Evolutionary conservation across 148 eudicot genomes (phyloP).

Genomic region (Silene conica): DNA sequence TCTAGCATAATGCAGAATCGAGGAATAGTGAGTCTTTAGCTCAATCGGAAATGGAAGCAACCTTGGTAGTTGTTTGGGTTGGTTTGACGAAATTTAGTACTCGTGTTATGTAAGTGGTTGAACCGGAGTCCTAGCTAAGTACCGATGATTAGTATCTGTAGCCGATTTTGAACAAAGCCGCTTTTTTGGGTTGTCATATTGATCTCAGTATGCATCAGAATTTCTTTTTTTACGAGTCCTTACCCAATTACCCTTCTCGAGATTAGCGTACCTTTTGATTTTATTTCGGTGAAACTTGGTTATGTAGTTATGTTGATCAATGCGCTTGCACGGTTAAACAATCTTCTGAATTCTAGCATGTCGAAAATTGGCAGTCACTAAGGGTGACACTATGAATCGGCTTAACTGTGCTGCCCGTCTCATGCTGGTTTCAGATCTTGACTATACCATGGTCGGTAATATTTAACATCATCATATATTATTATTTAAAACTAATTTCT

Average conservation of each 20-base stretch:
- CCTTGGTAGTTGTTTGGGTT: no score
- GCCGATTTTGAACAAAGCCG: background rate
- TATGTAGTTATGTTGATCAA: background rate
- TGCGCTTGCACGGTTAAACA: background rate
- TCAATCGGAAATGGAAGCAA: no score
- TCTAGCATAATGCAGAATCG: no score
- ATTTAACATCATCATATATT: background rate
- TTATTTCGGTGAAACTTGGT: background rate
- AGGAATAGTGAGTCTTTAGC: background rate
- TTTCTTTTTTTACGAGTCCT: no score
- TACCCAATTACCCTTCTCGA: no score
- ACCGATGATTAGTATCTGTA: background rate
- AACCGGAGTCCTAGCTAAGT: background rate
- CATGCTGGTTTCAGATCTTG: conserved; percentile 73
- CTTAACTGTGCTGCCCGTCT: conserved; percentile 44
- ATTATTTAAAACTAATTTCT: background rate
- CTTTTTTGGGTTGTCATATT: no score
- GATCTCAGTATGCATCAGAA: background rate
- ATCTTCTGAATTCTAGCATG: background rate
- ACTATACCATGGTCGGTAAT: conserved; percentile 57
- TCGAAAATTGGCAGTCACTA: background rate
- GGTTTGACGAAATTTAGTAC: no score
- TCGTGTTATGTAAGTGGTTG: no score
- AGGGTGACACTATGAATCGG: conserved; percentile 39
- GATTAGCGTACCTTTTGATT: background rate